Evolutionary conservation across 192 early-diverging fungal species (phyloP).

Genomic region (Backusella tuberculispora): DNA sequence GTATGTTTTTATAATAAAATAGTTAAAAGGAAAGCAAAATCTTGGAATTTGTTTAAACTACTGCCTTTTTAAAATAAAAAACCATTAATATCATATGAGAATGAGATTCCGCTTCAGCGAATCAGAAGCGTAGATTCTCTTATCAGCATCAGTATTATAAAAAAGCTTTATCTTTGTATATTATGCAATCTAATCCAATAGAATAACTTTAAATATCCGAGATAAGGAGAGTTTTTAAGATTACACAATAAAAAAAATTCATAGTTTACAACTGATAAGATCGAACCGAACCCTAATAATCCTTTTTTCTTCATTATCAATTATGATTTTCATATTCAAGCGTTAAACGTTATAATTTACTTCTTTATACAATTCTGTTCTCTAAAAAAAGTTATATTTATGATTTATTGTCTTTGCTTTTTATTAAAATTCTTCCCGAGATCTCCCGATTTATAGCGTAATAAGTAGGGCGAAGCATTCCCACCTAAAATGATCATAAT

Average conservation of each 20-base stretch:
- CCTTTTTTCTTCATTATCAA: not conserved
- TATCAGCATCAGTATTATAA: constrained; percentile 35
- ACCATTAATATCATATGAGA: constrained; percentile 3
- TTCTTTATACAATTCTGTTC: not conserved
- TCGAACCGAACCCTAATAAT: not conserved
- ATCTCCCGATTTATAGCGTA: not conserved
- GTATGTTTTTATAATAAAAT: constrained; percentile 20
- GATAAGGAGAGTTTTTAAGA: not conserved
- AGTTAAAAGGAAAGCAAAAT: not conserved
- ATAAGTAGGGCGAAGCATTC: constrained; percentile 2
- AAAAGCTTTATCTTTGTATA: constrained; percentile 14
- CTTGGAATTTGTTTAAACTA: constrained; percentile 16
- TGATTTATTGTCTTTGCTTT: not conserved
- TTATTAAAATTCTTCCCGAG: not conserved
- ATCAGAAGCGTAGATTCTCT: not conserved
- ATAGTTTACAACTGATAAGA: not conserved
- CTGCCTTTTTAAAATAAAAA: constrained; percentile 8
- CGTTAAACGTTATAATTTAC: not conserved
- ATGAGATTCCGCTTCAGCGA: constrained; percentile 18
- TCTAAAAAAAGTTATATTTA: not conserved
- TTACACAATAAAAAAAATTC: not conserved
- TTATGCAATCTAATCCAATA: constrained; percentile 24
- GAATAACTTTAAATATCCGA: not conserved
- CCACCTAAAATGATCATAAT: not conserved
- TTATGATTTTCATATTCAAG: not conserved